Conservation (phyloP, 371 early-diverging fungal species). For the Dentiscutata heterogama region DNA sequence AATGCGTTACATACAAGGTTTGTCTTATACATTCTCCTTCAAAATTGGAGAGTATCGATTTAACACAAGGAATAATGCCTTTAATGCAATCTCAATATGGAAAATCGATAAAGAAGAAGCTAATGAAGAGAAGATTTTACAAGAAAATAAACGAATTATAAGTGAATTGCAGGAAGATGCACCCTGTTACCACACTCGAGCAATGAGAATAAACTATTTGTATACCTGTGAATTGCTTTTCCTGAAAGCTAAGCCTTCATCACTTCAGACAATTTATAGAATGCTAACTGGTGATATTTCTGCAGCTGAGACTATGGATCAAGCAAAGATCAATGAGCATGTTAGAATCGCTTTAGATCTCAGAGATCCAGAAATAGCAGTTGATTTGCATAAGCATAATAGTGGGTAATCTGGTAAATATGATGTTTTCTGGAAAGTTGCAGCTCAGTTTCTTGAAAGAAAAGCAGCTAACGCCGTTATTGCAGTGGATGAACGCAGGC, state of each 20-base stretch:
- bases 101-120: conserved; percentile 14
- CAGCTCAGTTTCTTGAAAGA: conserved; percentile 7
- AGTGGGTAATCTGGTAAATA: not conserved
- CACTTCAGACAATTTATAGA: not conserved
- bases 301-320: not conserved
- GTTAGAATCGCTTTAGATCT: conserved; percentile 5
- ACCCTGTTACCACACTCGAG: not conserved
- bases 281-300: conserved; percentile 3
- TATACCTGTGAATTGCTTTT: conserved; percentile 6
- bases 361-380: conserved; percentile 2
- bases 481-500: not conserved
- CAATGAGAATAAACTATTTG: conserved; percentile 1
- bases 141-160: conserved; percentile 3
- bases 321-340: not conserved
- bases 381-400: not conserved
- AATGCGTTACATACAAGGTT: conserved; percentile 11
- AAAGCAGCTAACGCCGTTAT: not conserved
- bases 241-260: not conserved
- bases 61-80: not conserved
- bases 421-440: conserved; percentile 10
- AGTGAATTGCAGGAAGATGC: not conserved
- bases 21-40: not conserved
- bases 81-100: conserved; percentile 10
- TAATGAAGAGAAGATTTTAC: not conserved
- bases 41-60: conserved; percentile 8